Evolutionary conservation across 164 flowering plant genomes (phyloP), one percentile per base, ranked within the genome.

Genomic region (Platanus orientalis): DNA sequence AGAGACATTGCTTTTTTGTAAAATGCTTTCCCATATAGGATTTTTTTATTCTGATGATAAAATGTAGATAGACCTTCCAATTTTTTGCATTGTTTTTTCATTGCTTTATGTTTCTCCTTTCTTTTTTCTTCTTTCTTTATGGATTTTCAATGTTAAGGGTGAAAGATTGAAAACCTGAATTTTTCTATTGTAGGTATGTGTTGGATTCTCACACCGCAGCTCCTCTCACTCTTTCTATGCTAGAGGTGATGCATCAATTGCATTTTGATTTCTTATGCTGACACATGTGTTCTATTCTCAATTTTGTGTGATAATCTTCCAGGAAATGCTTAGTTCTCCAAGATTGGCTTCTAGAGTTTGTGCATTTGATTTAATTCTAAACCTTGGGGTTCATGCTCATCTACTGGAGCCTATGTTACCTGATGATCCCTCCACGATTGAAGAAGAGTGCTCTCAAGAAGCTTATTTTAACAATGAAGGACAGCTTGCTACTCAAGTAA

Each of bases 361-460:
- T 62, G 94, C 92, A n/a, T 92, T 95, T 81, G 99, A 95, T 83
- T 80, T 95, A 67, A 82, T 95, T 73, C 62, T 95, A 59, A 95
- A 95, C 72, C 96, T 95, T 67, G 99, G 96, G 50, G 96, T 95
- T 71, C 99, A 95, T 87, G 97, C 86, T 67, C 99, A 92, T 52
- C 73, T 95, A 61, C 73, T 95, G 77, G 99, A 90, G 80, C 97
- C 97, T 40, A 78, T 88, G 74, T 68, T 81, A 47, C 66, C 68
- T 64, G 90, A 88, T 72, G 82, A 71, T 66, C 60, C 81, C 62
- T 67, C 96, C 34, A 77, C 84, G 45, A 82, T 90, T 74, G 92
- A 88, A 65, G 96, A 95, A 75, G 92, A 86, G 54, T 81, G 75
- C 70, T 67, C 86, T 54, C 80, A 83, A 72, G 93, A 86, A 68